Evolutionary conservation across 805 yeast species (phyloP).

Genomic region (Brettanomyces naardenensis): DNA sequence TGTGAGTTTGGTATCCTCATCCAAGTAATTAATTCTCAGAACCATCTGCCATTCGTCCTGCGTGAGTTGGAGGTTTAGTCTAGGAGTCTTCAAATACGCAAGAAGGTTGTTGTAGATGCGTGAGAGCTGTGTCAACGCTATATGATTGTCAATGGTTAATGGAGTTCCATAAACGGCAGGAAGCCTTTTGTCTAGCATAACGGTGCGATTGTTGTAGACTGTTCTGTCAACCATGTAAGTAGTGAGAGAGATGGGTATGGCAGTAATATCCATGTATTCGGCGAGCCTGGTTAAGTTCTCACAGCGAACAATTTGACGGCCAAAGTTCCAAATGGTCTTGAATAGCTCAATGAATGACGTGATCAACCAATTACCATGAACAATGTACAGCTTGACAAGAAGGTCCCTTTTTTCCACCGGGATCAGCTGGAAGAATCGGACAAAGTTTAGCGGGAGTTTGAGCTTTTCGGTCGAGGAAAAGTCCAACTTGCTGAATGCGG

Average conservation of each 20-base stretch:
- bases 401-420: conserved; percentile 47
- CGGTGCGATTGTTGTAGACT: conserved; percentile 47
- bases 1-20: conserved; percentile 19
- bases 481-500: conserved; percentile 54
- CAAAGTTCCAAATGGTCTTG: conserved; percentile 39
- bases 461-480: conserved; percentile 12
- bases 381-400: conserved; percentile 60
- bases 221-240: conserved; percentile 52
- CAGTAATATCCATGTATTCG: conserved; percentile 62
- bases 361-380: conserved; percentile 88
- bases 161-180: conserved; percentile 25
- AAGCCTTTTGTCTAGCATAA: conserved; percentile 41
- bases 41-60: conserved; percentile 23
- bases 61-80: conserved; percentile 17
- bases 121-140: conserved; percentile 24
- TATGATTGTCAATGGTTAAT: conserved; percentile 13
- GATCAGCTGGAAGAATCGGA: conserved; percentile 44
- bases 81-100: conserved; percentile 21
- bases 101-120: conserved; percentile 27
- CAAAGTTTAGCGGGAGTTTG: conserved; percentile 23
- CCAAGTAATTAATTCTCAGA: conserved; percentile 16
- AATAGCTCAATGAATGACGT: conserved; percentile 69
- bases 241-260: conserved; percentile 64
- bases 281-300: conserved; percentile 30
- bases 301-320: conserved; percentile 24